Conservation (phyloP, 1,284 basidiomycete species). For the Ustilago crameri region DNA sequence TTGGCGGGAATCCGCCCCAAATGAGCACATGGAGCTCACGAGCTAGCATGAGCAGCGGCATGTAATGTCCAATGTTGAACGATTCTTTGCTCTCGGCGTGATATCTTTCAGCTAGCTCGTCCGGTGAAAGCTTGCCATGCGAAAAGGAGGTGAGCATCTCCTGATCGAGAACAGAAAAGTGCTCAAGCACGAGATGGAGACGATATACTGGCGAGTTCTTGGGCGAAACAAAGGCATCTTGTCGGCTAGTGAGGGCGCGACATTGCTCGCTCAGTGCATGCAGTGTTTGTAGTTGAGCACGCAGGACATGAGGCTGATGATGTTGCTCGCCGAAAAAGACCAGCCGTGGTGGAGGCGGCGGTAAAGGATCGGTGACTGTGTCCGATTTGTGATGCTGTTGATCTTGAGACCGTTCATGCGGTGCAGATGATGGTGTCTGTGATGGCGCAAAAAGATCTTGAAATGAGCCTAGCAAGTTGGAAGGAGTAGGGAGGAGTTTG, state of each 20-base stretch:
- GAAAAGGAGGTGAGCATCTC: constrained; percentile 45
- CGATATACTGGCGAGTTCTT: constrained; percentile 19
- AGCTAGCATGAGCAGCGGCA: constrained; percentile 55
- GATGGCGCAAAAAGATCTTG: constrained; percentile 11
- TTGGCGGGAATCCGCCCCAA: constrained; percentile 58
- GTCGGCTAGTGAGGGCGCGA: constrained; percentile 2
- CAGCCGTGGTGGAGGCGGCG: constrained; percentile 35
- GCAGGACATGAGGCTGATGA: constrained; percentile 56
- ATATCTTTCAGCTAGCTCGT: constrained; percentile 32
- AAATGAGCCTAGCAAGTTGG: constrained; percentile 35
- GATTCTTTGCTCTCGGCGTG: constrained; percentile 38
- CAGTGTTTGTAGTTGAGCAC: constrained; percentile 52
- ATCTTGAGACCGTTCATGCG: not conserved
- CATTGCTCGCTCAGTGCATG: constrained; percentile 36
- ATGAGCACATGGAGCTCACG: constrained; percentile 49
- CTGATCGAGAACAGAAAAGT: constrained; percentile 55
- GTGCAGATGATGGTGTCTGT: not conserved
- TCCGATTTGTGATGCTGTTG: not conserved
- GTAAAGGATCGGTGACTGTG: not conserved
- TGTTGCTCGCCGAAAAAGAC: constrained; percentile 61
- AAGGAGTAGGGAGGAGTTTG: constrained; percentile 29
- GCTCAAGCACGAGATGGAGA: constrained; percentile 55
- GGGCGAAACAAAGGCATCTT: not conserved
- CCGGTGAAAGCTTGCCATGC: constrained; percentile 10
- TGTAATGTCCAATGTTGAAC: constrained; percentile 53